Conservation (phyloP, 2,329 filamentous ascomycete species). For the Coleophoma crateriformis region DNA sequence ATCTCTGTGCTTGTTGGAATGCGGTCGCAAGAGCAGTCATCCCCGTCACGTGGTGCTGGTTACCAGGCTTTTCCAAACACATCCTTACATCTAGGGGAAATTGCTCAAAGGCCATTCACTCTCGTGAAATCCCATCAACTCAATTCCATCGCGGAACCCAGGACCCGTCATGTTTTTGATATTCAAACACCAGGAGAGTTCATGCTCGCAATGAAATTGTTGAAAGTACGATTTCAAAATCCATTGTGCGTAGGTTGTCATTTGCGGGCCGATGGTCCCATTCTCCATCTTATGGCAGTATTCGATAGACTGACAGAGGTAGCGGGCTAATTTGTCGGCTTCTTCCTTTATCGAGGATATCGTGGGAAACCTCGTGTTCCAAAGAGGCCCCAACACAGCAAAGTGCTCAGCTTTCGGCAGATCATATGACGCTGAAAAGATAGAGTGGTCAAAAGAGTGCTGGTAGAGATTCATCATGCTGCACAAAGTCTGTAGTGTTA, state of each 20-base stretch:
- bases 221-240: background rate
- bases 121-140: background rate
- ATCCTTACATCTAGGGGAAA: too few species aligned
- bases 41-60: too few species aligned
- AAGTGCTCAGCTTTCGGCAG: background rate
- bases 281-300: slow-evolving; percentile 3
- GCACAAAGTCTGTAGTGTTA: slow-evolving; percentile 2
- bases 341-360: slow-evolving; percentile 2
- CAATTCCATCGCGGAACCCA: background rate
- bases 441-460: background rate
- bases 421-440: background rate
- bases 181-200: background rate
- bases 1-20: too few species aligned
- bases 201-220: background rate
- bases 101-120: too few species aligned
- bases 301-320: slow-evolving; percentile 3
- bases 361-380: too few species aligned
- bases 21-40: too few species aligned
- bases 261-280: background rate
- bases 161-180: background rate
- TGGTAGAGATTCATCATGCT: slow-evolving; percentile 2
- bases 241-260: background rate
- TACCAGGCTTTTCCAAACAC: too few species aligned
- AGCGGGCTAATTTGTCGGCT: slow-evolving; percentile 3
- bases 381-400: background rate